phyloP scores from a whole-genome alignment of 1,284 basidiomycete genomes.

The Vanrija sp. region DNA sequence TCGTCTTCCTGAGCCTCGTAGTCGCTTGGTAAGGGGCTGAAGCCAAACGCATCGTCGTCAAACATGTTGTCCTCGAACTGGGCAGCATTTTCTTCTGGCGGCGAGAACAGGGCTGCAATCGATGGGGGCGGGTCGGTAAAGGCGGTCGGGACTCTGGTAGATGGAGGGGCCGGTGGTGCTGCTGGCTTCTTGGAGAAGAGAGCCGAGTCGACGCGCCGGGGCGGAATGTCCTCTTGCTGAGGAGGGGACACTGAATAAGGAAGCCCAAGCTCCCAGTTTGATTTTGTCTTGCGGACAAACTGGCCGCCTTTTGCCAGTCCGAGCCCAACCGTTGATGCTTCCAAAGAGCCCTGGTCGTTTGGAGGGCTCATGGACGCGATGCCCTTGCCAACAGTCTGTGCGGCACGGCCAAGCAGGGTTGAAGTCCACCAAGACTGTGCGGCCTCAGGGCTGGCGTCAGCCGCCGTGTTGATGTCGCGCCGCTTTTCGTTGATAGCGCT shows the following conservation, averaged over 20 bases:
- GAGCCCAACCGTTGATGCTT: slow-evolving; percentile 21
- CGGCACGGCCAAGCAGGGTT: slow-evolving; percentile 5
- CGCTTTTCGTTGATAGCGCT: slow-evolving; percentile 1
- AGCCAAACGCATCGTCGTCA: slow-evolving; percentile 28
- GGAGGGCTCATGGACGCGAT: slow-evolving; percentile 15
- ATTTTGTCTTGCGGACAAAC: slow-evolving; percentile 34
- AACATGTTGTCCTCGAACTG: background rate
- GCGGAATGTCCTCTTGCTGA: slow-evolving; percentile 28
- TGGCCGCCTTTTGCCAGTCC: slow-evolving; percentile 30
- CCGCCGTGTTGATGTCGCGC: background rate
- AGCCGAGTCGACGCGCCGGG: background rate
- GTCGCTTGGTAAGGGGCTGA: slow-evolving; percentile 33
- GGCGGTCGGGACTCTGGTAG: background rate
- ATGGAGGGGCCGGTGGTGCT: no score
- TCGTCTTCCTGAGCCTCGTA: slow-evolving; percentile 40
- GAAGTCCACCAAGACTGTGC: slow-evolving; percentile 26
- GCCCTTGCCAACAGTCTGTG: slow-evolving; percentile 8
- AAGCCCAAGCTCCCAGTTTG: slow-evolving; percentile 29
- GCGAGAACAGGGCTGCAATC: slow-evolving; percentile 11
- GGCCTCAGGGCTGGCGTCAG: background rate
- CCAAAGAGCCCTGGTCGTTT: slow-evolving; percentile 6
- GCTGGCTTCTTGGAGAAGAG: no score
- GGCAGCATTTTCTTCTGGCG: background rate
- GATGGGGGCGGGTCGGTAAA: slow-evolving; percentile 1
- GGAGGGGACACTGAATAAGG: slow-evolving; percentile 31